Conservation (phyloP, 768 basidiomycete species). For the Kwoniella bestiolae region DNA sequence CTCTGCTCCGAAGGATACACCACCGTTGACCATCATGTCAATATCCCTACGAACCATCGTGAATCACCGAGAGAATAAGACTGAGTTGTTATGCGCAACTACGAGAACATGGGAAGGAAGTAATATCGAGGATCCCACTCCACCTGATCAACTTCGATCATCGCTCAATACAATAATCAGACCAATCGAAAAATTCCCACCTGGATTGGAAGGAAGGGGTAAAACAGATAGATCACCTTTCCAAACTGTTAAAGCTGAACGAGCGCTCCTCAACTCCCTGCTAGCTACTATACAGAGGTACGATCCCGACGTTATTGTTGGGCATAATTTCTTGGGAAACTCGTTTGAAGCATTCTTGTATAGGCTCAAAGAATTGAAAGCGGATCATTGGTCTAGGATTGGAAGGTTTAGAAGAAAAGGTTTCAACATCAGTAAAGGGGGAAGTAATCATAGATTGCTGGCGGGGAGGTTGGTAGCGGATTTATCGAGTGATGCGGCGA, state of each 20-base stretch:
- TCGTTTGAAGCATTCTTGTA: constrained; percentile 87
- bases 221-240: constrained; percentile 69
- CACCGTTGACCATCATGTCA: constrained; percentile 89
- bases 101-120: constrained; percentile 80
- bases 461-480: constrained; percentile 88
- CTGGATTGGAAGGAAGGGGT: constrained; percentile 75
- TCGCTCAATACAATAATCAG: constrained; percentile 85
- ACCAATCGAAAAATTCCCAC: constrained; percentile 83
- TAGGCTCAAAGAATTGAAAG: constrained; percentile 86
- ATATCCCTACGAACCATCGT: constrained; percentile 85
- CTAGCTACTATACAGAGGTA: constrained; percentile 81
- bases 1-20: constrained; percentile 73
- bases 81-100: constrained; percentile 87
- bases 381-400: constrained; percentile 91
- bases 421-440: constrained; percentile 62
- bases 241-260: constrained; percentile 76
- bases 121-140: constrained; percentile 84
- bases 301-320: constrained; percentile 92
- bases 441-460: constrained; percentile 73
- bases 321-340: constrained; percentile 90
- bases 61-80: constrained; percentile 89
- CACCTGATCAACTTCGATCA: constrained; percentile 82
- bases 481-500: constrained; percentile 90
- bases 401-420: constrained; percentile 85
- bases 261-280: constrained; percentile 79